These are phyloP conservation scores for Chamaenerion angustifolium DNA, from an alignment of 345 rosid species.

Conservation along the genomic window DNA sequence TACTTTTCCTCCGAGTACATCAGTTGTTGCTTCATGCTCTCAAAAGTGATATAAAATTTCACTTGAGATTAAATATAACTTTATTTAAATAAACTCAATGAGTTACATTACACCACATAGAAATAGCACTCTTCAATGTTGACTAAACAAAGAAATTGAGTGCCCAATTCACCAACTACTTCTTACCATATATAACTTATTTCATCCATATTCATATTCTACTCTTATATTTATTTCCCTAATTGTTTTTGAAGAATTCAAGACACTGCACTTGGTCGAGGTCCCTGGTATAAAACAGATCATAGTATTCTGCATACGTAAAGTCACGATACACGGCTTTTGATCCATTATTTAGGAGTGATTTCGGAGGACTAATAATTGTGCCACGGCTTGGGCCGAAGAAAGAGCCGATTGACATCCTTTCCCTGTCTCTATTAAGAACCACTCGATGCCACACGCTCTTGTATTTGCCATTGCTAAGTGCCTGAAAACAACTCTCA, in stretches of 20 bases:
- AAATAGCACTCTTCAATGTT: too few species aligned
- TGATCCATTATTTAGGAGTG: constrained; percentile 20
- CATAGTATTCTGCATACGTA: constrained; percentile 80
- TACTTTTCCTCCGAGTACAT: too few species aligned
- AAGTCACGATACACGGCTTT: constrained; percentile 52
- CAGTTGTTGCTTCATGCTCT: too few species aligned
- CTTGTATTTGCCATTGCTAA: constrained; percentile 72
- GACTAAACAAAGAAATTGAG: too few species aligned
- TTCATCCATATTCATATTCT: too few species aligned
- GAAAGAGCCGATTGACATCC: constrained; percentile 74
- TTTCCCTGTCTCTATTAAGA: constrained; percentile 38
- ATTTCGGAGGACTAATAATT: constrained; percentile 44
- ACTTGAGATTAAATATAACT: too few species aligned
- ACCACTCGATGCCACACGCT: constrained; percentile 89
- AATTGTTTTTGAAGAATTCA: constrained; percentile 45
- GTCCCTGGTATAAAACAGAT: constrained; percentile 78
- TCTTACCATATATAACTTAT: too few species aligned
- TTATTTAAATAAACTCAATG: too few species aligned
- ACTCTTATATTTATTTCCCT: too few species aligned
- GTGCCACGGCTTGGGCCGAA: constrained; percentile 55
- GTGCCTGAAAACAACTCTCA: constrained; percentile 33
- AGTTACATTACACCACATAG: too few species aligned
- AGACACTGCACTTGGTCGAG: constrained; percentile 75
- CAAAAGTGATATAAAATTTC: too few species aligned
- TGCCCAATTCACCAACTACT: too few species aligned